Evolutionary conservation across 768 basidiomycete genomes (phyloP).

Genomic region (Amanita rubescens): DNA sequence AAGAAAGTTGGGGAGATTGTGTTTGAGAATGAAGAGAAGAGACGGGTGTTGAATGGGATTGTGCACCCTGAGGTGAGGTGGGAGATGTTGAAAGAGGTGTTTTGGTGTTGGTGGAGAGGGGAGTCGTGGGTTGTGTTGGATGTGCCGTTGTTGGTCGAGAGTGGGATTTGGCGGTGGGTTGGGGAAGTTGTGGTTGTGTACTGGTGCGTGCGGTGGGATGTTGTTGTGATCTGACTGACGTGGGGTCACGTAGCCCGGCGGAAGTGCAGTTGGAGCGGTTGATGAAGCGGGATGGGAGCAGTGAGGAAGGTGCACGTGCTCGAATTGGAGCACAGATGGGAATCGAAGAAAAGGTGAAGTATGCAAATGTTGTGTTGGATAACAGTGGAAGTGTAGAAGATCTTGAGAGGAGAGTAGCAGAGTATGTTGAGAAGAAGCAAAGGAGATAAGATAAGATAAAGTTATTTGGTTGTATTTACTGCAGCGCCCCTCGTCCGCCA

Average conservation of each 20-base stretch:
- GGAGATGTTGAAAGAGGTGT: slow-evolving; percentile 63
- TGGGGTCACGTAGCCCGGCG: slow-evolving; percentile 48
- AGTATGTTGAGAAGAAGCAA: neutral
- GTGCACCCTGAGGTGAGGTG: slow-evolving; percentile 87
- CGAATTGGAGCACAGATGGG: slow-evolving; percentile 79
- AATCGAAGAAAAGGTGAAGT: slow-evolving; percentile 70
- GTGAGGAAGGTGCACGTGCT: slow-evolving; percentile 57
- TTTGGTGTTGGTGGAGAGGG: slow-evolving; percentile 70
- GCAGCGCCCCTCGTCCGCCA: neutral
- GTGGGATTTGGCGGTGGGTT: slow-evolving; percentile 76
- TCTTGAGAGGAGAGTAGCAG: slow-evolving; percentile 47
- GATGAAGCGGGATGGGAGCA: slow-evolving; percentile 64
- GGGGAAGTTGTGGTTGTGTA: slow-evolving; percentile 85
- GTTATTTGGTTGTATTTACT: neutral
- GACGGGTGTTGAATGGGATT: slow-evolving; percentile 73
- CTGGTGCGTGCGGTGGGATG: slow-evolving; percentile 48
- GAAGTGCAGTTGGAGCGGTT: slow-evolving; percentile 82
- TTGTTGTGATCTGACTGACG: neutral
- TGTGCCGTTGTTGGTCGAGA: slow-evolving; percentile 88
- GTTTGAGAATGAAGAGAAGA: slow-evolving; percentile 68
- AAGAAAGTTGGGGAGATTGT: slow-evolving; percentile 78
- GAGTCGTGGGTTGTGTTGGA: slow-evolving; percentile 79
- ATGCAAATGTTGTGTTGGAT: slow-evolving; percentile 82
- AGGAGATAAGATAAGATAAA: slow-evolving; percentile 2
- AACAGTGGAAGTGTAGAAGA: slow-evolving; percentile 76